phyloP scores from a whole-genome alignment of 768 basidiomycete species.

The Floccularia luteovirens region DNA sequence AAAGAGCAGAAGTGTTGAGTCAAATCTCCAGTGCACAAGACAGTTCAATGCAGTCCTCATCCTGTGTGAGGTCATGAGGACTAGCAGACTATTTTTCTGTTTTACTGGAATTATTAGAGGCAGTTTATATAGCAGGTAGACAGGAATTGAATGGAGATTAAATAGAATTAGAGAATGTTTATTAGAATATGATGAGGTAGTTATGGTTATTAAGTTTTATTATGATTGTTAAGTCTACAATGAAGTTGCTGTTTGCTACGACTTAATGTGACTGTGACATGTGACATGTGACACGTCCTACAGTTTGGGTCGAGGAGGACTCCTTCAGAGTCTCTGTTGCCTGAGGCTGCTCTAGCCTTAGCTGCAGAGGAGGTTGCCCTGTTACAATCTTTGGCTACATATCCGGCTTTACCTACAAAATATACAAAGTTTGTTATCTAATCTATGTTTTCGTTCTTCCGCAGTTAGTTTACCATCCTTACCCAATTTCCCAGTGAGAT shows the following conservation, averaged over 20 bases:
- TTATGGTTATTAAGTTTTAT: too few relatives aligned
- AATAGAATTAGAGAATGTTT: too few relatives aligned
- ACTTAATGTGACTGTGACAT: too few relatives aligned
- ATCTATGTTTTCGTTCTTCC: constrained; percentile 19
- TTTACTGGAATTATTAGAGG: not conserved
- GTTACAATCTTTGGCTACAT: not conserved
- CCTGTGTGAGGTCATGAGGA: constrained; percentile 1
- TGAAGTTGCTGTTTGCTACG: too few relatives aligned
- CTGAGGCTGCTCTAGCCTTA: not conserved
- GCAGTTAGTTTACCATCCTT: constrained; percentile 15
- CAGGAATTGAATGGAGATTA: too few relatives aligned
- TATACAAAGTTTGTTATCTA: constrained; percentile 16
- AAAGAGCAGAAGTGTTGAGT: constrained; percentile 3
- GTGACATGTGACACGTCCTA: too few relatives aligned
- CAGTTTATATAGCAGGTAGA: too few relatives aligned
- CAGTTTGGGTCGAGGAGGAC: too few relatives aligned
- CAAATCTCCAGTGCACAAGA: not conserved
- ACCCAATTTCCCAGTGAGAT: constrained; percentile 22
- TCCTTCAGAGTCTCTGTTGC: too few relatives aligned
- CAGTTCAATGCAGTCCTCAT: constrained; percentile 1
- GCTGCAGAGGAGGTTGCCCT: not conserved
- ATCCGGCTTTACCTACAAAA: constrained; percentile 10
- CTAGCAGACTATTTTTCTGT: constrained; percentile 3
- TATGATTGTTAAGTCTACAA: too few relatives aligned
- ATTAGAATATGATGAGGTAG: too few relatives aligned